Conservation (phyloP, 176 grass and related monocot genomes). For the Oryza officinalis region DNA sequence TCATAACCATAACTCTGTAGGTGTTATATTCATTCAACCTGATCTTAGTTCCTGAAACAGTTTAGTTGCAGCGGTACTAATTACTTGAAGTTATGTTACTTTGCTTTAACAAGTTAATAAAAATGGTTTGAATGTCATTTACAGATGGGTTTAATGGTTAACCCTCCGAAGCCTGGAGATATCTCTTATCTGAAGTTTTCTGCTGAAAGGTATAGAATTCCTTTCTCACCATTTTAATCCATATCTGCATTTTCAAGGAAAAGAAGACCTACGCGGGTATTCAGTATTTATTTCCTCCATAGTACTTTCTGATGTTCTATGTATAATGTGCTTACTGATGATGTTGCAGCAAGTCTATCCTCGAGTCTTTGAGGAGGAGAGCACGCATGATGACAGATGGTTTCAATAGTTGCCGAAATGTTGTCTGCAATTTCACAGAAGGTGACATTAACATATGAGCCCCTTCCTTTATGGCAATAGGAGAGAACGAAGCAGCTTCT, state of each 20-base stretch:
- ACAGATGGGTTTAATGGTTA: slow-evolving; percentile 98
- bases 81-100: slow-evolving; percentile 9
- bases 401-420: slow-evolving; percentile 98
- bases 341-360: slow-evolving; percentile 73
- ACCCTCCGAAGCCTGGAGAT: slow-evolving; percentile 93
- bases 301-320: slow-evolving; percentile 5
- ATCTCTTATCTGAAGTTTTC: slow-evolving; percentile 82
- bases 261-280: not conserved
- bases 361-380: slow-evolving; percentile 85
- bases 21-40: not conserved
- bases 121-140: slow-evolving; percentile 16
- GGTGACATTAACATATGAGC: slow-evolving; percentile 43
- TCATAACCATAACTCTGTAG: too few relatives aligned
- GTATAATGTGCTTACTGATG: slow-evolving; percentile 40
- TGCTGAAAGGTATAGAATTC: slow-evolving; percentile 69
- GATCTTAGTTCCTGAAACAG: slow-evolving; percentile 9
- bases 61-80: not conserved
- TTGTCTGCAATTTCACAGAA: slow-evolving; percentile 97
- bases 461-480: not conserved
- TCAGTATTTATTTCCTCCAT: not conserved
- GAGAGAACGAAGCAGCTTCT: not conserved
- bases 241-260: slow-evolving; percentile 2
- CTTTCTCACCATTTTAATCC: slow-evolving; percentile 14
- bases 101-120: slow-evolving; percentile 30
- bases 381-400: slow-evolving; percentile 96